These are phyloP conservation scores for Aureococcus anophagefferens DNA, from an alignment of 108 stramenopile species.

Conservation along the genomic window DNA sequence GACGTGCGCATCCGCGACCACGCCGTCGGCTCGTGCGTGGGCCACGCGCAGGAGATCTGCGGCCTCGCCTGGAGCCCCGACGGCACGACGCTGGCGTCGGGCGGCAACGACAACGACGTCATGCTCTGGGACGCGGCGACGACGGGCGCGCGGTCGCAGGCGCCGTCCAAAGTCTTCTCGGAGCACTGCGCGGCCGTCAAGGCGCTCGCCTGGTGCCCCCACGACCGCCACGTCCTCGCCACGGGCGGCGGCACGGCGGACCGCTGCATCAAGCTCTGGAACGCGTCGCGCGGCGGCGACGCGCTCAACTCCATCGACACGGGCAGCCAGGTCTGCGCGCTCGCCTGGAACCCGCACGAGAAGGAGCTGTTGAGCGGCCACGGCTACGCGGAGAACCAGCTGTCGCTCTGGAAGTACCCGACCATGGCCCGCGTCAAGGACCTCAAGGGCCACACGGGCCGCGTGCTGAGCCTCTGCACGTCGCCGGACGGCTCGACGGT, in stretches of 20 bases:
- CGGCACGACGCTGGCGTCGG: conserved; percentile 76
- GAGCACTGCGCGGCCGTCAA: conserved; percentile 97
- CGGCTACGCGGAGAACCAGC: conserved; percentile 89
- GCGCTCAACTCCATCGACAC: conserved; percentile 92
- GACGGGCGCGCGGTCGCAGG: conserved; percentile 26
- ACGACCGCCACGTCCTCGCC: conserved; percentile 88
- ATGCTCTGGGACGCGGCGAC: conserved; percentile 81
- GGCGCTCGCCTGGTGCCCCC: conserved; percentile 97
- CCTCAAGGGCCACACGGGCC: conserved; percentile 67
- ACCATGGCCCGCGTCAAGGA: conserved; percentile 75
- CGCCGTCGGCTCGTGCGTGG: conserved; percentile 57
- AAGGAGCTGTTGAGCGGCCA: conserved; percentile 89
- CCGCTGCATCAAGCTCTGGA: conserved; percentile 99
- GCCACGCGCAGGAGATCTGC: conserved; percentile 89
- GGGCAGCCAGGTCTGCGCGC: conserved; percentile 89
- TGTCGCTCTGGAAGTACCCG: conserved; percentile 92
- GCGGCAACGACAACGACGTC: conserved; percentile 95
- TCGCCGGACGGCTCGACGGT: conserved; percentile 69
- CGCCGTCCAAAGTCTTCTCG: conserved; percentile 59
- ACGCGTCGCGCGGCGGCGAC: conserved; percentile 71
- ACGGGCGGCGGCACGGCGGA: conserved; percentile 97
- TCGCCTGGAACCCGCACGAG: conserved; percentile 85
- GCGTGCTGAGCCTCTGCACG: conserved; percentile 67
- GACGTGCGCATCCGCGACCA: conserved; percentile 89
- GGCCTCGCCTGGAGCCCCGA: conserved; percentile 91